These are phyloP conservation scores for Pythium insidiosum DNA, from an alignment of 352 stramenopile genomes.

Conservation along the genomic window DNA sequence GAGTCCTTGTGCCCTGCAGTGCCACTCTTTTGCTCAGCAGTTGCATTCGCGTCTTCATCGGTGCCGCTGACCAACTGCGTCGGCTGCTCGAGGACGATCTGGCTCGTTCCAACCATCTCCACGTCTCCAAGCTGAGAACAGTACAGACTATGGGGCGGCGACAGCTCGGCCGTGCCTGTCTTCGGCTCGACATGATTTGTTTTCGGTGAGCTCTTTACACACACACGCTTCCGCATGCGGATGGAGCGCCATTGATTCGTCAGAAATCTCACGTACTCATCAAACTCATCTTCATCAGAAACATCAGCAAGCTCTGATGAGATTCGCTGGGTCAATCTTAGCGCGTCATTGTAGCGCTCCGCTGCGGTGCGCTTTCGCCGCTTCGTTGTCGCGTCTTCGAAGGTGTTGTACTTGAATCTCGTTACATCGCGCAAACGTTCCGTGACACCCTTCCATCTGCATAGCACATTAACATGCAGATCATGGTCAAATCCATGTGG, in stretches of 20 bases:
- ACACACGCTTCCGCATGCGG: neutral
- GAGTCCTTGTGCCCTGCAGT: no score
- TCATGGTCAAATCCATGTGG: neutral
- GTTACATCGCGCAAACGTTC: neutral
- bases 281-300: neutral
- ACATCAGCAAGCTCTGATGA: conserved; percentile 2
- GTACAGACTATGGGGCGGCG: conserved; percentile 1
- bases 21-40: no score
- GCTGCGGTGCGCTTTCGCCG: no score
- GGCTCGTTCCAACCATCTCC: no score
- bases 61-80: no score
- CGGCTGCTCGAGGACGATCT: no score
- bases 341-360: conserved; percentile 2
- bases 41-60: no score
- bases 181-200: neutral
- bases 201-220: neutral
- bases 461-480: neutral
- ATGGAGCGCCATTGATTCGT: neutral
- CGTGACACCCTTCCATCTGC: conserved; percentile 1
- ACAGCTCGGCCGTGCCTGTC: neutral
- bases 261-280: neutral
- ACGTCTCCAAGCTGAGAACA: no score
- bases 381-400: neutral
- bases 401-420: neutral
- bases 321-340: conserved; percentile 1